Conservation (phyloP, 2,329 filamentous ascomycete species). For the Alternaria tenuissima region DNA sequence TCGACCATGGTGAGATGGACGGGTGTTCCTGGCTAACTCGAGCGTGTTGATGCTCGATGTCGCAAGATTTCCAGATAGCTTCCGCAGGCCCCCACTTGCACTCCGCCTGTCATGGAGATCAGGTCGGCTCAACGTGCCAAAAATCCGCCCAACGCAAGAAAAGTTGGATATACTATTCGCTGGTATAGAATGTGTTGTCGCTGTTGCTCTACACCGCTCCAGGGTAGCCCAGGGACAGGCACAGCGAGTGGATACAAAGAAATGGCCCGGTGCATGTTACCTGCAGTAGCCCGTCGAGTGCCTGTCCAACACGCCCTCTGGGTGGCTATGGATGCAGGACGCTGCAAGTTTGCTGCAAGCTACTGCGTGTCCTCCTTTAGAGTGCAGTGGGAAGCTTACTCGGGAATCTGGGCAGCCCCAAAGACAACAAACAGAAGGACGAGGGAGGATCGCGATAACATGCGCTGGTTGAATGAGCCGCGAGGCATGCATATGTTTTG, state of each 20-base stretch:
- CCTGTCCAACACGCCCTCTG: conserved; percentile 31
- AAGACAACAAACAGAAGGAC: conserved; percentile 37
- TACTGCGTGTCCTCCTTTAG: conserved; percentile 34
- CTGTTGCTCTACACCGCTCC: conserved; percentile 42
- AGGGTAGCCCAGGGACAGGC: conserved; percentile 35
- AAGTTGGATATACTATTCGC: conserved; percentile 31
- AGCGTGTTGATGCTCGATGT: conserved; percentile 20
- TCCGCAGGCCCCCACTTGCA: conserved; percentile 25
- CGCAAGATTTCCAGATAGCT: conserved; percentile 24
- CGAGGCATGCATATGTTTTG: conserved; percentile 28
- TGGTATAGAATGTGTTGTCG: conserved; percentile 36
- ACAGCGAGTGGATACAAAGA: conserved; percentile 35
- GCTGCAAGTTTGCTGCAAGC: conserved; percentile 30
- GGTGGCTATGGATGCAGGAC: conserved; percentile 34
- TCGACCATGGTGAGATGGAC: conserved; percentile 16
- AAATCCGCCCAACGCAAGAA: neutral
- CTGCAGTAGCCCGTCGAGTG: conserved; percentile 43
- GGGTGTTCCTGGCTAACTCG: conserved; percentile 19
- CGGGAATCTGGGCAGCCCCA: conserved; percentile 10
- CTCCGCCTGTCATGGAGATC: conserved; percentile 28
- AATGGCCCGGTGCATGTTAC: conserved; percentile 30
- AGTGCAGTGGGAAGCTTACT: conserved; percentile 11
- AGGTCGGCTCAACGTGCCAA: neutral
- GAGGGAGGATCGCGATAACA: conserved; percentile 5
- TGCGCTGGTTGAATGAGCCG: conserved; percentile 16